Evolutionary conservation across 805 yeast species (phyloP).

Genomic region (Myxozyma vanderwaltii): DNA sequence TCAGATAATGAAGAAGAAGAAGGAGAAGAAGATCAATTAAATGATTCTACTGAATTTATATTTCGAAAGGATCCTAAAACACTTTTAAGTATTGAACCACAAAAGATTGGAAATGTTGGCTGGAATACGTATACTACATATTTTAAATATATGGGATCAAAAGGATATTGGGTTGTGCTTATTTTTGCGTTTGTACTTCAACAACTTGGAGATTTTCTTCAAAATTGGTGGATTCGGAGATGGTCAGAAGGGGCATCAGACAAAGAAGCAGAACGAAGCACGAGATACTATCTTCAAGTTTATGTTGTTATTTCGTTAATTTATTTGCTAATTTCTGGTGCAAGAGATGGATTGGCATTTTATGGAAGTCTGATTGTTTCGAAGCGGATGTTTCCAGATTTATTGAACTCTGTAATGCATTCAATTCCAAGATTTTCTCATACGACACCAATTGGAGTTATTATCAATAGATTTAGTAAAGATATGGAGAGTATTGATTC

Average conservation of each 20-base stretch:
- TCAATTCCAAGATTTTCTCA: slow-evolving; percentile 89
- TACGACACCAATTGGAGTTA: slow-evolving; percentile 91
- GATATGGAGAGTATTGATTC: slow-evolving; percentile 94
- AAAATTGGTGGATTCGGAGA: slow-evolving; percentile 9
- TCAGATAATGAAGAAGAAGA: slow-evolving; percentile 53
- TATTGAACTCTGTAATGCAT: slow-evolving; percentile 66
- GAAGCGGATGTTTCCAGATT: slow-evolving; percentile 66
- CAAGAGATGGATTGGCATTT: slow-evolving; percentile 32
- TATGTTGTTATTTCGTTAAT: slow-evolving; percentile 61
- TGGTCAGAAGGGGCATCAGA: slow-evolving; percentile 10
- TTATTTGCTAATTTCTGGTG: slow-evolving; percentile 40
- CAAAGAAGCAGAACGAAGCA: background rate
- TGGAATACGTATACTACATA: slow-evolving; percentile 1
- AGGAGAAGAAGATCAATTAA: slow-evolving; percentile 16
- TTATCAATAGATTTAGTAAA: slow-evolving; percentile 92
- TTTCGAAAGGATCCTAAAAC: background rate
- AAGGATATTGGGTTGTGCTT: background rate
- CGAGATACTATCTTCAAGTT: slow-evolving; percentile 1
- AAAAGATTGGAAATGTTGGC: background rate
- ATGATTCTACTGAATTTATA: background rate
- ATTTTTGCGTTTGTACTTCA: background rate
- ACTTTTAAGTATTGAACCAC: background rate
- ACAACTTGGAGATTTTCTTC: slow-evolving; percentile 6
- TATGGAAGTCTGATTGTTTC: slow-evolving; percentile 62
- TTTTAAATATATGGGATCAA: slow-evolving; percentile 8